Conservation (phyloP, 2,329 filamentous ascomycete species). For the Paraphaeosphaeria minitans region DNA sequence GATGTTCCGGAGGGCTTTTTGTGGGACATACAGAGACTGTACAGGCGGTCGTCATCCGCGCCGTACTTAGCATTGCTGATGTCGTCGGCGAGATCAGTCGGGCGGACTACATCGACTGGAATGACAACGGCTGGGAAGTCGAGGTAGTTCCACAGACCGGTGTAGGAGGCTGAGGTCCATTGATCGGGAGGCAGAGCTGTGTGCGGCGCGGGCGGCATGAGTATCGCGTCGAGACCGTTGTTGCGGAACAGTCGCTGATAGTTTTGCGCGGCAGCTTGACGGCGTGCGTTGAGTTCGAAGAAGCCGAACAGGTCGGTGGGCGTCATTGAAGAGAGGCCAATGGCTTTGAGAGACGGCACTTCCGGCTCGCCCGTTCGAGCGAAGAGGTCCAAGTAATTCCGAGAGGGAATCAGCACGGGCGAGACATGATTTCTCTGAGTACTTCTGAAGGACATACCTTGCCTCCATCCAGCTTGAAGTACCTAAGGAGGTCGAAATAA, state of each 20-base stretch:
- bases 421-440: neutral
- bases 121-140: slow-evolving; percentile 23
- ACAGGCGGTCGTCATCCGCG: slow-evolving; percentile 7
- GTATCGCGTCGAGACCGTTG: slow-evolving; percentile 24
- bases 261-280: slow-evolving; percentile 8
- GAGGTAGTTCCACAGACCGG: slow-evolving; percentile 20
- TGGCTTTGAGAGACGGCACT: slow-evolving; percentile 11
- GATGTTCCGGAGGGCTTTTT: neutral
- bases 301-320: slow-evolving; percentile 6
- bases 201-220: slow-evolving; percentile 24
- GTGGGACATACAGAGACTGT: slow-evolving; percentile 12
- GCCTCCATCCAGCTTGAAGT: slow-evolving; percentile 10
- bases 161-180: slow-evolving; percentile 23
- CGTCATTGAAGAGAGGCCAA: slow-evolving; percentile 1
- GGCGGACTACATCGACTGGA: slow-evolving; percentile 11
- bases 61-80: slow-evolving; percentile 12
- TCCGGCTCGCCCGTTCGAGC: slow-evolving; percentile 9
- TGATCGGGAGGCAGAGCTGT: slow-evolving; percentile 27
- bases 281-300: slow-evolving; percentile 16
- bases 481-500: slow-evolving; percentile 8
- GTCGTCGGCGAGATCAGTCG: slow-evolving; percentile 8
- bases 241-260: slow-evolving; percentile 26
- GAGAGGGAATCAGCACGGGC: neutral
- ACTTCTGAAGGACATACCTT: slow-evolving; percentile 8
- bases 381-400: slow-evolving; percentile 10